phyloP scores from a whole-genome alignment of 257 asterid genomes.

The Solanum tarijense region DNA sequence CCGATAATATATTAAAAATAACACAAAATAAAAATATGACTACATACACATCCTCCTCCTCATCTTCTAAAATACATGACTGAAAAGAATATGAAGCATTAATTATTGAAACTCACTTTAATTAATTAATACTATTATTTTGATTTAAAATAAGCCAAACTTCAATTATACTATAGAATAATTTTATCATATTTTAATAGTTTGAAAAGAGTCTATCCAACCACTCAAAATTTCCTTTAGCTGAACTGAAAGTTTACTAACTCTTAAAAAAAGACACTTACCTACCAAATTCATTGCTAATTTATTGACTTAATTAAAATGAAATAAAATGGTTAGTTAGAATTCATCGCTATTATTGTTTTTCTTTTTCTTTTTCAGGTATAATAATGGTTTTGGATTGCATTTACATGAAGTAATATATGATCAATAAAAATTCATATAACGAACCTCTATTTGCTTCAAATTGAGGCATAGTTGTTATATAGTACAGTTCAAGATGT shows the following conservation, averaged over 20 bases:
- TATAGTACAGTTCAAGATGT: not conserved
- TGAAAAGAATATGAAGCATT: not conserved
- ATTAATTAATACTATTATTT: not conserved
- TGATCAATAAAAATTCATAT: not conserved
- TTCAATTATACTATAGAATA: not conserved
- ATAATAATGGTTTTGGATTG: not conserved
- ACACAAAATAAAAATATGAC: not conserved
- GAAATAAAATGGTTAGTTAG: too few species aligned
- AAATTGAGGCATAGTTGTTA: not conserved
- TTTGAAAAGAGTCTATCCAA: not conserved
- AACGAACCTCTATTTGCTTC: not conserved
- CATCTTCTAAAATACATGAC: not conserved
- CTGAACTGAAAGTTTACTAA: not conserved
- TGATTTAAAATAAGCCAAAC: not conserved
- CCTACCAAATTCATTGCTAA: not conserved
- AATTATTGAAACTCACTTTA: not conserved
- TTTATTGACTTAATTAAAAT: not conserved
- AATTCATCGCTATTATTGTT: not conserved
- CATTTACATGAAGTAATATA: not conserved
- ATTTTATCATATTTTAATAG: not conserved
- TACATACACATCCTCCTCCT: rapidly evolving
- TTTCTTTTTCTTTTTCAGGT: not conserved
- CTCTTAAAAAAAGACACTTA: not conserved
- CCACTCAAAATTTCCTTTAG: not conserved
- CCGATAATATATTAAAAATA: not conserved